Conservation (phyloP, 139 green algal species). For the Picochlorum sp. region DNA sequence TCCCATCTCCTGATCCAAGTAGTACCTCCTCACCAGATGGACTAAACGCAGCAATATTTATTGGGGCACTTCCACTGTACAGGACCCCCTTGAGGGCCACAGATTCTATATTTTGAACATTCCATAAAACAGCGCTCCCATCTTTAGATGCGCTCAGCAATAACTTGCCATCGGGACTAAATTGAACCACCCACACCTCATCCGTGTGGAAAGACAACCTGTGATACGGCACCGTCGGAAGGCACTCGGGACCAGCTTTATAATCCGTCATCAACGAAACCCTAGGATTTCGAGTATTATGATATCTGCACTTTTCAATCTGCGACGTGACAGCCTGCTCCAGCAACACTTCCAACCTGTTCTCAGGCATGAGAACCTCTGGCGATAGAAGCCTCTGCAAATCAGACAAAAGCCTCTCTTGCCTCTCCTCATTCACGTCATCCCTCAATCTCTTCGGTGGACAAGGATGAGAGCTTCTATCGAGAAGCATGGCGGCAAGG, state of each 20-base stretch:
- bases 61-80: conserved; percentile 10
- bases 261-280: conserved; percentile 67
- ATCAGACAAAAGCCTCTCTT: conserved; percentile 24
- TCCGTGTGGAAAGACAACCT: conserved; percentile 27
- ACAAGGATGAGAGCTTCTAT: conserved; percentile 3
- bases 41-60: conserved; percentile 46
- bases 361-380: conserved; percentile 55
- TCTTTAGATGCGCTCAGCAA: conserved; percentile 76
- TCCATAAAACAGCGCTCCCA: conserved; percentile 54
- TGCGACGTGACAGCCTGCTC: conserved; percentile 41
- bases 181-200: conserved; percentile 40
- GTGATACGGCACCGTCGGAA: conserved; percentile 49
- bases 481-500: conserved; percentile 22
- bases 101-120: background rate
- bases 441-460: conserved; percentile 6
- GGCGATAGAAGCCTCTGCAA: conserved; percentile 33
- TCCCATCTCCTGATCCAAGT: conserved; percentile 22
- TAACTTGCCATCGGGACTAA: conserved; percentile 21
- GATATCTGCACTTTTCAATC: conserved; percentile 49
- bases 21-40: conserved; percentile 39
- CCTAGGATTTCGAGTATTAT: conserved; percentile 40
- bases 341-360: conserved; percentile 57
- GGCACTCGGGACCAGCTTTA: conserved; percentile 55
- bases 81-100: conserved; percentile 5
- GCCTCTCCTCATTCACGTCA: conserved; percentile 1